Percentiles rank a stretch among this genome's conserved stretches.
Conservation (phyloP, 805 yeast species). For the Metschnikowia matae region DNA sequence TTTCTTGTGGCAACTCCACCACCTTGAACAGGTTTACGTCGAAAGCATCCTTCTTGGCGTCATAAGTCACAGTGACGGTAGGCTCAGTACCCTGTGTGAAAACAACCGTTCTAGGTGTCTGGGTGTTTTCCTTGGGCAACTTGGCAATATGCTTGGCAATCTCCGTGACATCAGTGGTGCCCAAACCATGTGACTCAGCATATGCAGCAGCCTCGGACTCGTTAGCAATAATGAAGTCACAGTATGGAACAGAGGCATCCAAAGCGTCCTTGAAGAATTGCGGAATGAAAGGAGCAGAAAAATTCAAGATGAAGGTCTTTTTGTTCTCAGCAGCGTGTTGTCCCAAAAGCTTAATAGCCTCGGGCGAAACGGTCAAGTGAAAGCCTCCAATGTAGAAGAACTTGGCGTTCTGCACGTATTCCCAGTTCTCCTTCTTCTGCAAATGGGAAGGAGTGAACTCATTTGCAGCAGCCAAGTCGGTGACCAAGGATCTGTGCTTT, state of each 20-base stretch:
- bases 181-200: constrained; percentile 77
- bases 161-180: constrained; percentile 56
- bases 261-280: constrained; percentile 92
- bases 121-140: constrained; percentile 66
- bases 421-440: constrained; percentile 87
- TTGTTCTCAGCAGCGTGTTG: constrained; percentile 83
- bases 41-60: constrained; percentile 43
- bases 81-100: constrained; percentile 96
- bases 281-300: constrained; percentile 95
- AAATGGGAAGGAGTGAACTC: constrained; percentile 89
- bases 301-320: constrained; percentile 77
- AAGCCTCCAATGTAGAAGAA: constrained; percentile 96
- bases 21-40: constrained; percentile 58
- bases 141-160: constrained; percentile 81
- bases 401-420: constrained; percentile 71
- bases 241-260: constrained; percentile 75
- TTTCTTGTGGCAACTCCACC: constrained; percentile 58
- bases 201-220: constrained; percentile 96
- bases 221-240: constrained; percentile 89
- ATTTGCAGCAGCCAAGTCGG: constrained; percentile 97
- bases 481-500: constrained; percentile 84
- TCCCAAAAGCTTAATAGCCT: constrained; percentile 84
- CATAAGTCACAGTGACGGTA: constrained; percentile 70
- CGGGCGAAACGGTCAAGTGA: constrained; percentile 97
- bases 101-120: constrained; percentile 76